Conservation (phyloP, 176 grass and related monocot genomes). For the Panicum miliaceum region DNA sequence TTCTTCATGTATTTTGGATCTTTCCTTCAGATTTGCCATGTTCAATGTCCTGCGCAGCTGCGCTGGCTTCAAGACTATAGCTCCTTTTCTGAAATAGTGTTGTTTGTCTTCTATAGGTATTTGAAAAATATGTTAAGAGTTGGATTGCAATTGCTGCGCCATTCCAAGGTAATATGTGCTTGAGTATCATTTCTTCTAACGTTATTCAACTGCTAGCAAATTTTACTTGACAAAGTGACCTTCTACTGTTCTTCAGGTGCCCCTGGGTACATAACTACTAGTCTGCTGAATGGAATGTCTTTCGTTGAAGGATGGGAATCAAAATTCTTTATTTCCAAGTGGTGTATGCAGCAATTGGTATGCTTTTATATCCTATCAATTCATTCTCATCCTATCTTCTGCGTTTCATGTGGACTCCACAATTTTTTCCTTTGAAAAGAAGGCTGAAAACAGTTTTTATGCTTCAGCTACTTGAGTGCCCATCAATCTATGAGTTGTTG, state of each 20-base stretch:
- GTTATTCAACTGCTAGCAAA: background rate
- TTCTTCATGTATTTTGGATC: conserved; percentile 33
- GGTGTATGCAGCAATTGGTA: conserved; percentile 99
- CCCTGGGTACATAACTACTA: conserved; percentile 91
- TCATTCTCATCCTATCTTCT: conserved; percentile 11
- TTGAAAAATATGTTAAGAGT: conserved; percentile 93
- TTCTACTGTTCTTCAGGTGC: conserved; percentile 62
- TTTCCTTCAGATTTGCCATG: conserved; percentile 37
- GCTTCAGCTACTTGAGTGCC: conserved; percentile 90
- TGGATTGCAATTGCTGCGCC: conserved; percentile 99
- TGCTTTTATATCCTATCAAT: conserved; percentile 36
- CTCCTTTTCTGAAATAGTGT: conserved; percentile 8
- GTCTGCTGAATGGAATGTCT: conserved; percentile 92
- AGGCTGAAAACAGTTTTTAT: conserved; percentile 43
- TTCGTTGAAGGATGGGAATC: conserved; percentile 96
- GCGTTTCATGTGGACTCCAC: conserved; percentile 24
- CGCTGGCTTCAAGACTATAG: background rate
- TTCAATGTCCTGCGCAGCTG: background rate
- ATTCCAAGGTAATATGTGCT: conserved; percentile 79
- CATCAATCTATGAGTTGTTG: conserved; percentile 97
- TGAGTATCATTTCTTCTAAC: background rate
- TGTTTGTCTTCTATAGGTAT: conserved; percentile 58
- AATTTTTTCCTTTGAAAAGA: conserved; percentile 24
- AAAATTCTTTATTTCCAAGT: conserved; percentile 94
- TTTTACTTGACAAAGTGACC: conserved; percentile 36